phyloP scores from a whole-genome alignment of 163 green algal genomes.

The Scenedesmus sp. region DNA sequence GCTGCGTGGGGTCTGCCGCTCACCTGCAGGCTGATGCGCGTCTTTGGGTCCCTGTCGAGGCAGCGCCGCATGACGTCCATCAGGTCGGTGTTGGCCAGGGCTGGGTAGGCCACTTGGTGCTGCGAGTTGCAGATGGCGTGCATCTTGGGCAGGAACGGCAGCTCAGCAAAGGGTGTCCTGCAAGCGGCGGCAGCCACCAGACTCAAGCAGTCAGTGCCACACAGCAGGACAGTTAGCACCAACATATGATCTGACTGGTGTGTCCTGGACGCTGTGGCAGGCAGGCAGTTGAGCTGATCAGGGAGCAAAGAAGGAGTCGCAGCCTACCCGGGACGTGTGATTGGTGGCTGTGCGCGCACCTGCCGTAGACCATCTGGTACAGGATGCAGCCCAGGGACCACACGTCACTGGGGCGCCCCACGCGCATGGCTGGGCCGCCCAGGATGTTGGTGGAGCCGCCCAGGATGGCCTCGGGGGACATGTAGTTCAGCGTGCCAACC shows the following conservation, averaged over 20 bases:
- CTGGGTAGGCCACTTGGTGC: slow-evolving; percentile 79
- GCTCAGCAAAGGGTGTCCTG: slow-evolving; percentile 81
- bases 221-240: not conserved
- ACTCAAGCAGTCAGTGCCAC: not conserved
- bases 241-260: no score
- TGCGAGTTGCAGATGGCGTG: slow-evolving; percentile 93
- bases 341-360: not conserved
- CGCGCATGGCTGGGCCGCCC: slow-evolving; percentile 83
- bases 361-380: slow-evolving; percentile 97
- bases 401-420: slow-evolving; percentile 93
- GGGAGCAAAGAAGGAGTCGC: not conserved
- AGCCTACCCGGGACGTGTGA: not conserved
- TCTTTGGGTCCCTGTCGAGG: slow-evolving; percentile 89
- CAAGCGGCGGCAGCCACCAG: not conserved
- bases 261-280: not conserved
- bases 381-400: slow-evolving; percentile 99
- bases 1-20: not conserved
- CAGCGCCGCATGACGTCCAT: slow-evolving; percentile 88
- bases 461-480: slow-evolving; percentile 97
- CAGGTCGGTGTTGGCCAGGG: slow-evolving; percentile 80
- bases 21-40: slow-evolving; percentile 89
- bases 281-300: no score
- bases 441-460: slow-evolving; percentile 85
- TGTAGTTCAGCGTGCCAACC: slow-evolving; percentile 99
- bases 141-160: slow-evolving; percentile 97